Evolutionary conservation across 371 early-diverging fungal genomes (phyloP).

Genomic region (Chytridium lagenaria): DNA sequence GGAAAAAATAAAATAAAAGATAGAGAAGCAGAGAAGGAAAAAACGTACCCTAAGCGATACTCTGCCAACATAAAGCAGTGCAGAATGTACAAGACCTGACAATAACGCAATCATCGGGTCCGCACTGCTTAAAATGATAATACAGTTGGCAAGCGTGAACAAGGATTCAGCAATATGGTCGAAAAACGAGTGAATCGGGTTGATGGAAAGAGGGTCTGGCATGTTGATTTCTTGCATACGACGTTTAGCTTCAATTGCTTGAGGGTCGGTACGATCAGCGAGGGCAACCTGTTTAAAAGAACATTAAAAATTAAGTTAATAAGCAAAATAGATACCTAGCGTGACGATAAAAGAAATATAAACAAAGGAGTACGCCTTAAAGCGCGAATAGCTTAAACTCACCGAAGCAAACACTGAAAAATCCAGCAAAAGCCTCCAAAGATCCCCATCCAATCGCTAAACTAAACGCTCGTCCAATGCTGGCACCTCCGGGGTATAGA

Average conservation of each 20-base stretch:
- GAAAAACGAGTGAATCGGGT: neutral
- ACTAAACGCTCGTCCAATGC: neutral
- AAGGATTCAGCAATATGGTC: constrained; percentile 5
- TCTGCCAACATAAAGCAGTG: neutral
- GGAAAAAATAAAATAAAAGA: neutral
- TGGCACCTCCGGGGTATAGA: constrained; percentile 3
- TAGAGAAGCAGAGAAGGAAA: neutral
- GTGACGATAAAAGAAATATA: neutral
- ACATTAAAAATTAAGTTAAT: neutral
- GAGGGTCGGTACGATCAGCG: constrained; percentile 2
- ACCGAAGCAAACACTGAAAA: constrained; percentile 15
- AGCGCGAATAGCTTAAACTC: neutral
- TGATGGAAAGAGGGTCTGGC: constrained; percentile 7
- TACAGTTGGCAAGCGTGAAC: constrained; percentile 8
- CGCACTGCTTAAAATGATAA: neutral
- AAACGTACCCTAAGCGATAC: neutral
- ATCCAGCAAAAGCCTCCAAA: constrained; percentile 14
- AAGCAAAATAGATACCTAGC: neutral
- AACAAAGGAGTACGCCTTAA: neutral
- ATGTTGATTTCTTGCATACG: constrained; percentile 15
- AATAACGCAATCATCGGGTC: neutral
- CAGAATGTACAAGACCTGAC: neutral
- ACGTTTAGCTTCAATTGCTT: constrained; percentile 1
- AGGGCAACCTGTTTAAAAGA: constrained; percentile 2
- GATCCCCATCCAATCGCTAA: constrained; percentile 4